Evolutionary conservation across 2,329 filamentous ascomycete species (phyloP).

Genomic region (Aureobasidium sp.): DNA sequence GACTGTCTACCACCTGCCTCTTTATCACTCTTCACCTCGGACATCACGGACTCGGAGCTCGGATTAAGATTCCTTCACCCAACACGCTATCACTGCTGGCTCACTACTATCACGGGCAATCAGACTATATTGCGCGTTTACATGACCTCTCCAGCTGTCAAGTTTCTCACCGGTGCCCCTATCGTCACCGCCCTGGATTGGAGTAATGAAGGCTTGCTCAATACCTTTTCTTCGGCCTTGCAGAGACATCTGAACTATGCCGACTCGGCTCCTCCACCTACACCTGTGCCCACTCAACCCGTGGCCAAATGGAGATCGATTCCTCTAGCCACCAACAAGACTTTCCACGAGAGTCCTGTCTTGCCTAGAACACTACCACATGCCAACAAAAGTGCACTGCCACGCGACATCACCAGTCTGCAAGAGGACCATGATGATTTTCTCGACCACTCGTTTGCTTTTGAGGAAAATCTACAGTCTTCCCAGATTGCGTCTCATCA

Average conservation of each 20-base stretch:
- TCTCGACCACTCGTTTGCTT: conserved; percentile 67
- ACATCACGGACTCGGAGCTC: neutral
- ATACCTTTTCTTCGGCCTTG: conserved; percentile 36
- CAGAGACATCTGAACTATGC: conserved; percentile 28
- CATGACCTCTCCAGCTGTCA: conserved; percentile 19
- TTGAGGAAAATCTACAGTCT: conserved; percentile 58
- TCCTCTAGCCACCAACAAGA: neutral
- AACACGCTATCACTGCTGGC: neutral
- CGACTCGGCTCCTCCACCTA: neutral
- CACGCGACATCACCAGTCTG: neutral
- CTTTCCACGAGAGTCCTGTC: conserved; percentile 8
- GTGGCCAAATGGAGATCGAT: conserved; percentile 22
- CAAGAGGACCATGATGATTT: conserved; percentile 47
- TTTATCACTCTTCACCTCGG: neutral
- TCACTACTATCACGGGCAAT: neutral
- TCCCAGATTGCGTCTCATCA: conserved; percentile 43
- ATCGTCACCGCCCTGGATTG: conserved; percentile 45
- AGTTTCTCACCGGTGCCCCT: conserved; percentile 57
- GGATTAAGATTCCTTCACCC: neutral
- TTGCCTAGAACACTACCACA: neutral
- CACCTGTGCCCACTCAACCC: conserved; percentile 15
- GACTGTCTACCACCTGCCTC: neutral
- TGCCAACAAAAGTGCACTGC: neutral
- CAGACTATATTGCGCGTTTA: neutral
- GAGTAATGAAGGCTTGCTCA: conserved; percentile 42